Evolutionary conservation across 2,329 filamentous ascomycete genomes (phyloP).

Genomic region (Erysiphe pulchra): DNA sequence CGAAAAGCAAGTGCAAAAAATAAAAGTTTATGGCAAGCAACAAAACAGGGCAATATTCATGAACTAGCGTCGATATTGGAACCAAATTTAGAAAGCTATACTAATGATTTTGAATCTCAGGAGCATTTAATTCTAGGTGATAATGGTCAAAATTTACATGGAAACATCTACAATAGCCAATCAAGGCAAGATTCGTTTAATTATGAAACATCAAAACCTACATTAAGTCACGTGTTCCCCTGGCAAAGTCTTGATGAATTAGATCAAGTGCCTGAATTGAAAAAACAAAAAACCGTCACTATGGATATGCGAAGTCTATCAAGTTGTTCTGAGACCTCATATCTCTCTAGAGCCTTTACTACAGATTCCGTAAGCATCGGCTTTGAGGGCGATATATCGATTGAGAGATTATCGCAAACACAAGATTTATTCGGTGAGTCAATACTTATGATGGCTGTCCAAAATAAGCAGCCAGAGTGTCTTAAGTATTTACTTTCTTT

Average conservation of each 20-base stretch:
- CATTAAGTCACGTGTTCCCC: slow-evolving; percentile 67
- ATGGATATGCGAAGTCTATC: slow-evolving; percentile 81
- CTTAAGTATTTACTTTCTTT: slow-evolving; percentile 59
- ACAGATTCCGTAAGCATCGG: slow-evolving; percentile 47
- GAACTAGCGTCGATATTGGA: slow-evolving; percentile 61
- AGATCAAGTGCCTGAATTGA: slow-evolving; percentile 7
- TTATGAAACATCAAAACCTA: slow-evolving; percentile 6
- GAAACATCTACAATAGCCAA: slow-evolving; percentile 7
- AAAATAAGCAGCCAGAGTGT: slow-evolving; percentile 43
- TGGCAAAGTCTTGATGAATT: slow-evolving; percentile 39
- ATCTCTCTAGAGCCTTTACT: slow-evolving; percentile 55
- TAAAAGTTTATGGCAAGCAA: slow-evolving; percentile 65
- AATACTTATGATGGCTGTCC: slow-evolving; percentile 64
- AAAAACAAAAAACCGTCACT: slow-evolving; percentile 34
- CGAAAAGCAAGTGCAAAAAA: slow-evolving; percentile 71
- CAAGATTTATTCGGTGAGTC: slow-evolving; percentile 53
- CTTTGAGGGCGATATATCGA: slow-evolving; percentile 66
- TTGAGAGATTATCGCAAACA: slow-evolving; percentile 51
- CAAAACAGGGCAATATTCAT: slow-evolving; percentile 47
- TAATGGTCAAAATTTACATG: slow-evolving; percentile 18
- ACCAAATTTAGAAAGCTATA: slow-evolving; percentile 21
- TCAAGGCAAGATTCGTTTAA: slow-evolving; percentile 6
- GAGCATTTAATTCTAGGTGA: slow-evolving; percentile 9
- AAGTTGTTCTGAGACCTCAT: slow-evolving; percentile 61
- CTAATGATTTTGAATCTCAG: slow-evolving; percentile 9